Base-by-base conservation (phyloP, 352 stramenopile species). In the Phytopythium helicoides region DNA sequence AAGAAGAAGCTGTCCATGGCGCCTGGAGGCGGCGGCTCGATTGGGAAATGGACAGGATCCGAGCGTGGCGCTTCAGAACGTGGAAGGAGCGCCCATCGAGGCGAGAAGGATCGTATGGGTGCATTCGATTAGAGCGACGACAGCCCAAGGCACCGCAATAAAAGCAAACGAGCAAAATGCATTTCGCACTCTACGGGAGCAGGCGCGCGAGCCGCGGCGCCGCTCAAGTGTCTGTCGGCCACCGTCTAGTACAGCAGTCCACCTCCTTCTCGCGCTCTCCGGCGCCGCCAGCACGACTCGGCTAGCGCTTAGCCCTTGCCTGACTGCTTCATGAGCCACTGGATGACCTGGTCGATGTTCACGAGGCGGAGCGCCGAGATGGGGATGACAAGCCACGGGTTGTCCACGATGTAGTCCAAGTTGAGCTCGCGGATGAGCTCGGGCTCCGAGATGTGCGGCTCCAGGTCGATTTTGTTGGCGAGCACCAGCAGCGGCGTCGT, bases 391-490 rank as follows among this genome's bases (percentile, higher is more conserved):
- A 99, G 96, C 96, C 96, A 99, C 38, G 96, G 96, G 57, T 98
- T 99, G 64, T 98, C 96, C 64, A 98, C 94, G 44, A 99, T 97
- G 79, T 99, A 98, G 72, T 99, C 97, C 62, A 99, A 75, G 73
- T 98, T 98, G 48, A 99, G 80, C 71, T 98, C 91, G 46, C 96
- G 81, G 48, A 96, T 96, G 44, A 95, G 76, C 59, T 96, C 86
- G 15, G 85, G 81, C 68, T 96, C 87, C 34, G 82, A 93, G 52
- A 96, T 92, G 52, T 96, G 87, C 56, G 95, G 95, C 61, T 97
- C 78, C 64, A 99, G 81, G 82, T 99, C 96, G 64, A 99, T 98
- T 74, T 99, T 99, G 83, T 99, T 99, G n/a, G 96, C 95, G 56
- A 99, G 76, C 47, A 99, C 92, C 19, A 99, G 73, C 57, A 99